A percentile compares a stretch with the other conserved stretches of the same genome.
Conservation (phyloP, 2,329 filamentous ascomycete species). For the Xylariaceae sp. region DNA sequence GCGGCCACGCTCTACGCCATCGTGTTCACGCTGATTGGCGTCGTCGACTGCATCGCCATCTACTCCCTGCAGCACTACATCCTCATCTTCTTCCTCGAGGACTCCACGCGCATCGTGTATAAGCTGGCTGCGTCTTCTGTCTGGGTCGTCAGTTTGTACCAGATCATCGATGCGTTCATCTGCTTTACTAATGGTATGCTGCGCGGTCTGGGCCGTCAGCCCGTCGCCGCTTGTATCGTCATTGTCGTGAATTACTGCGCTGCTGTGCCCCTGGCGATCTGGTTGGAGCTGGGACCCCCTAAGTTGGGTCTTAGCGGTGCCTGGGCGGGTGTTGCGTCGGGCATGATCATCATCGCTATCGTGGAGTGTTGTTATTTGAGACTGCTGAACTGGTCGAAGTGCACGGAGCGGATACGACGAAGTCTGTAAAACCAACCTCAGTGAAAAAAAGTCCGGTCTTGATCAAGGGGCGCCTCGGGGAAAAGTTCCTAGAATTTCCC, state of each 20-base stretch:
- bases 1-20: conserved; percentile 31
- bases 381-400: conserved; percentile 31
- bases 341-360: conserved; percentile 31
- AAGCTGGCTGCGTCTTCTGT: background rate
- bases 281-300: conserved; percentile 34
- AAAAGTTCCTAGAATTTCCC: background rate
- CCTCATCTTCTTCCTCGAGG: conserved; percentile 32
- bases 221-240: conserved; percentile 35
- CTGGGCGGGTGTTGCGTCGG: conserved; percentile 34
- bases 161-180: conserved; percentile 34
- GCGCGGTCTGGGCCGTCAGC: conserved; percentile 36
- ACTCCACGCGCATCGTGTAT: conserved; percentile 12
- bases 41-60: conserved; percentile 31
- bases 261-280: conserved; percentile 36
- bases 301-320: conserved; percentile 32
- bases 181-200: conserved; percentile 37
- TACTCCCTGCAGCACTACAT: conserved; percentile 30
- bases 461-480: background rate
- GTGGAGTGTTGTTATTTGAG: conserved; percentile 35
- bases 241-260: conserved; percentile 36
- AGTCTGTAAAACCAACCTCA: background rate
- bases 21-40: conserved; percentile 32
- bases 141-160: conserved; percentile 29
- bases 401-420: conserved; percentile 24
- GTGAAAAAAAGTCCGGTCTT: conserved; percentile 1